These are phyloP conservation scores for Globisporangium spinosum DNA, from an alignment of 352 stramenopile species.

Conservation along the genomic window DNA sequence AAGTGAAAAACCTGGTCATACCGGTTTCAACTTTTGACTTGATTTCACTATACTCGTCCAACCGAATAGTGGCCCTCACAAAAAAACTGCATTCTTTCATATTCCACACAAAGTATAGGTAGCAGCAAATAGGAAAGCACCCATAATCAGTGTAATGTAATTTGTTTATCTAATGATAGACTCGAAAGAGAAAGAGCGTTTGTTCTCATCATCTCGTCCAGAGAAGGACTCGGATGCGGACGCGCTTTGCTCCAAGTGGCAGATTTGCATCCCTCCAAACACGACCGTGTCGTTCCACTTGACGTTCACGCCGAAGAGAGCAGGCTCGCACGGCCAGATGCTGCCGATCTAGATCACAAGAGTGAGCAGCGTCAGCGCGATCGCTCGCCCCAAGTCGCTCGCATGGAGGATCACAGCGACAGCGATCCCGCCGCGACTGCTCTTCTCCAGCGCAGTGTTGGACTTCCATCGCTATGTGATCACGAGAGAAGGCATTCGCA, in stretches of 20 bases:
- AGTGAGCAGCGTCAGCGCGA: slow-evolving; percentile 21
- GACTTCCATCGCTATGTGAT: slow-evolving; percentile 89
- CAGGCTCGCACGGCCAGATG: slow-evolving; percentile 45
- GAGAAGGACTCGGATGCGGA: slow-evolving; percentile 11
- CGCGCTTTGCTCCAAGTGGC: slow-evolving; percentile 49
- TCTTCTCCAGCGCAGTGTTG: slow-evolving; percentile 66
- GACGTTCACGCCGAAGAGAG: slow-evolving; percentile 55
- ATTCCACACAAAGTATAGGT: too few species aligned
- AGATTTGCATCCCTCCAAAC: slow-evolving; percentile 67
- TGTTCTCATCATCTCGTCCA: not conserved
- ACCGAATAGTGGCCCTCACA: too few species aligned
- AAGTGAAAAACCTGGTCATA: too few species aligned
- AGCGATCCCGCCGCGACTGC: slow-evolving; percentile 55
- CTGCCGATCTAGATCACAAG: slow-evolving; percentile 80
- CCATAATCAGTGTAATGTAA: too few species aligned
- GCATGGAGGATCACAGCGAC: slow-evolving; percentile 44
- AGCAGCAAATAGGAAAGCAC: too few species aligned
- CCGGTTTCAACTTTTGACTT: too few species aligned
- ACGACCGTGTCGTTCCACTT: slow-evolving; percentile 71
- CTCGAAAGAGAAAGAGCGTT: not conserved
- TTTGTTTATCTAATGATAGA: slow-evolving; percentile 47
- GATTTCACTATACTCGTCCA: too few species aligned
- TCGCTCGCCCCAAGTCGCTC: slow-evolving; percentile 28
- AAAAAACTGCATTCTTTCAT: too few species aligned
- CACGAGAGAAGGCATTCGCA: slow-evolving; percentile 73